phyloP scores from a whole-genome alignment of 2,329 filamentous ascomycete species.

The Periconia macrospinosa region DNA sequence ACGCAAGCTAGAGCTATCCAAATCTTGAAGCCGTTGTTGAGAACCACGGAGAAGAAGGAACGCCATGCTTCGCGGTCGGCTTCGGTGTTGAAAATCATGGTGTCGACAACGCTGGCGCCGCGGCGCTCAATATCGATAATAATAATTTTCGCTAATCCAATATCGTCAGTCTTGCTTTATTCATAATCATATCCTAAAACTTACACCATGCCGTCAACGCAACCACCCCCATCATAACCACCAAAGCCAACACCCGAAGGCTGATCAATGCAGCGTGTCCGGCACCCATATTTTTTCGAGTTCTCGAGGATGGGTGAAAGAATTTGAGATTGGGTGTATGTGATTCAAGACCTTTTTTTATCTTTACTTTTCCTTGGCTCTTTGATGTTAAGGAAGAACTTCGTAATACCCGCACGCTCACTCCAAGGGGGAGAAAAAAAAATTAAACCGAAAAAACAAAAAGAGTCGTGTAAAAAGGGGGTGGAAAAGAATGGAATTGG shows the following conservation, averaged over 20 bases:
- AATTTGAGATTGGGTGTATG: too few relatives aligned
- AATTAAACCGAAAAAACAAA: too few relatives aligned
- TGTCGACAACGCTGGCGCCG: constrained; percentile 17
- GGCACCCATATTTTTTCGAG: constrained; percentile 16
- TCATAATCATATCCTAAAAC: constrained; percentile 1
- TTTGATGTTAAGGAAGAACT: too few relatives aligned
- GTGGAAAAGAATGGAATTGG: too few relatives aligned
- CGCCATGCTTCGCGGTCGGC: constrained; percentile 18
- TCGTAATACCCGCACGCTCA: too few relatives aligned
- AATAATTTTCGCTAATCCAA: constrained; percentile 16
- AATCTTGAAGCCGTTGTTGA: constrained; percentile 16
- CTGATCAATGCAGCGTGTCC: constrained; percentile 15
- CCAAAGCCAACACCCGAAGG: constrained; percentile 23
- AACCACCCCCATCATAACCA: constrained; percentile 22
- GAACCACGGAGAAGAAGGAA: constrained; percentile 17
- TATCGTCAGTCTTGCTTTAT: not conserved
- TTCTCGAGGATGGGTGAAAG: not conserved
- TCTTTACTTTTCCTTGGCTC: too few relatives aligned
- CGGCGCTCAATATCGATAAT: constrained; percentile 25
- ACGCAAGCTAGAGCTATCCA: constrained; percentile 30
- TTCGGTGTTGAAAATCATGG: constrained; percentile 8
- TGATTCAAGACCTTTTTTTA: not conserved
- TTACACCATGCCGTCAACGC: constrained; percentile 30
- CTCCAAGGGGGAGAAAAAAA: too few relatives aligned
- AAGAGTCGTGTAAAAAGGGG: too few relatives aligned